Evolutionary conservation across 140 eudicot genomes (phyloP).

Genomic region (Oenanthe javanica): DNA sequence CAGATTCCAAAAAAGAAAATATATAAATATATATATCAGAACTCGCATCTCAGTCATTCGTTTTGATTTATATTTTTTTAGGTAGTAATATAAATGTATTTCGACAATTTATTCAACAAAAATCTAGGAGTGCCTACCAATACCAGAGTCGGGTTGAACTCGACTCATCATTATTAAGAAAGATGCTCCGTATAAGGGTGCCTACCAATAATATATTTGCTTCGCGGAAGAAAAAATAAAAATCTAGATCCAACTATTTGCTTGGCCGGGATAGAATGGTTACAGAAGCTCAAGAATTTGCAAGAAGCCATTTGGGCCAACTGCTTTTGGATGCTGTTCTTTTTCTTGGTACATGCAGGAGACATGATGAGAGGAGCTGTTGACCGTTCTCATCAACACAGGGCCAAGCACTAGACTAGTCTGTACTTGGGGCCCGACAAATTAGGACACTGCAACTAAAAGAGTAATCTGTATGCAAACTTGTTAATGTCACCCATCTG

Average conservation of each 20-base stretch:
- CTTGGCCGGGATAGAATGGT: conserved; percentile 35
- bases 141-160: too few species aligned
- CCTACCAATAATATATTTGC: neutral
- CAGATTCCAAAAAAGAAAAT: too few species aligned
- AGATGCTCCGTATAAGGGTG: neutral
- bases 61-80: too few species aligned
- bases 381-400: conserved; percentile 37
- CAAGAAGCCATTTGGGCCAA: conserved; percentile 39
- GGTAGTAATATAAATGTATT: neutral
- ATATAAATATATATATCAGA: too few species aligned
- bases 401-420: neutral
- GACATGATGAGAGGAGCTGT: conserved; percentile 37
- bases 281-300: conserved; percentile 33
- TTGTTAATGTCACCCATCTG: neutral
- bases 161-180: too few species aligned
- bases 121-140: neutral
- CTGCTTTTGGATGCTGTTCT: conserved; percentile 37
- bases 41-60: neutral
- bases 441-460: neutral
- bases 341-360: conserved; percentile 39
- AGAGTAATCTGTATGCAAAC: neutral
- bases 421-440: neutral
- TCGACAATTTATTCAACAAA: neutral
- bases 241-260: conserved; percentile 14
- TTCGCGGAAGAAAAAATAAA: neutral